These are phyloP conservation scores for Aspergillus aculeatus DNA, from an alignment of 2,329 filamentous ascomycete species.

Conservation along the genomic window DNA sequence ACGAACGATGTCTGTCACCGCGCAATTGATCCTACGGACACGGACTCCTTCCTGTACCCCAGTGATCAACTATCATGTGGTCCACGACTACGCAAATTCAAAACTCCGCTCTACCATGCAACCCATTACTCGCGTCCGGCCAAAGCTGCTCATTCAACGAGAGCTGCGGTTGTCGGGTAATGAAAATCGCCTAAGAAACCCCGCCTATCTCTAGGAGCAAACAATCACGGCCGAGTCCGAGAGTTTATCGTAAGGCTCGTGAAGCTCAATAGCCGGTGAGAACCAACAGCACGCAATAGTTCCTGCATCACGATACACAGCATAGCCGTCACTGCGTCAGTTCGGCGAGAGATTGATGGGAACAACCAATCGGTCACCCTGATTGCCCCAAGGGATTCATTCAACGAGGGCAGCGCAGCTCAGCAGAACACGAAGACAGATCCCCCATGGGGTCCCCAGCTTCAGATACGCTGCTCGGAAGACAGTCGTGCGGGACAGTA, in stretches of 20 bases:
- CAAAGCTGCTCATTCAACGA: neutral
- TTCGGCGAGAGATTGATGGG: neutral
- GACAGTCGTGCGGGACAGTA: neutral
- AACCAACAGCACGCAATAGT: neutral
- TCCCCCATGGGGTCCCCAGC: constrained; percentile 7
- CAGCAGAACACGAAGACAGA: neutral
- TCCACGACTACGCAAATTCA: neutral
- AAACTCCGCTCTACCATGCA: neutral
- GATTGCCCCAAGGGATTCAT: neutral
- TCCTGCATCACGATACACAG: constrained; percentile 6
- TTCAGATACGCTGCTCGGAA: neutral
- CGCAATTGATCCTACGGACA: neutral
- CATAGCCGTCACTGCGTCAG: constrained; percentile 2
- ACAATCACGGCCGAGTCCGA: neutral
- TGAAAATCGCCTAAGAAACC: neutral
- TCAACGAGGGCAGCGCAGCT: neutral
- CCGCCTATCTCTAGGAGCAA: neutral
- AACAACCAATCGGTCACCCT: neutral
- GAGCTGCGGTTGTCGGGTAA: constrained; percentile 1
- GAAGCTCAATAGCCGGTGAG: neutral
- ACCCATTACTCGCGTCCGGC: neutral
- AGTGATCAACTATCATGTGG: constrained; percentile 7
- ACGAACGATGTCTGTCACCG: neutral
- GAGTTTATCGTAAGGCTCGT: neutral
- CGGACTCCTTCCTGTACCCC: neutral